Base-by-base conservation (phyloP, 2,329 filamentous ascomycete genomes). In the Hypoxylon rubiginosum region DNA sequence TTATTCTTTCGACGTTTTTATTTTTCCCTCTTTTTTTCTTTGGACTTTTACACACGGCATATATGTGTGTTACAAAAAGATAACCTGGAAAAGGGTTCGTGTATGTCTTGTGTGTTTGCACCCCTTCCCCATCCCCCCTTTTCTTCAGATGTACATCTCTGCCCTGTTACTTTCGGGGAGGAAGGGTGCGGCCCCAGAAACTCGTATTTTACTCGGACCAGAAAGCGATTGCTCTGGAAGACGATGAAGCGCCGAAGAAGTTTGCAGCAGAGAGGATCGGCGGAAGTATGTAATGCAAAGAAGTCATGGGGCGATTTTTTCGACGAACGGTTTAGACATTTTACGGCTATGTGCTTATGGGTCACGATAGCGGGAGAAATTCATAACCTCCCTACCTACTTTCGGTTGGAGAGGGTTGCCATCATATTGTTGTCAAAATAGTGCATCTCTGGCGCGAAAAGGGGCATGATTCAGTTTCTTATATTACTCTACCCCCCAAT, bases 321-420 rank as follows among this genome's bases (percentile, higher is more conserved):
- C 41, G 55, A 62, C 36, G 61, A 59, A 69, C 56, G 66, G 65
- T 70, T 39, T 57, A 59, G 52, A 30, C 15, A 13, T 68, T 69
- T 58, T 63, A 69, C 53, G 67, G 63, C 69, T 67, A 73, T 71
- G 71, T 68, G 70, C 68, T 73, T 71, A 73, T 68, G 71, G 71
- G 60, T 71, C 63, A 72, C 62, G 72, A 72, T 63, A 70, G 65
- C 67, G 67, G 66, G 64, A 67, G 66, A 69, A 63, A 45, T 66
- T 67, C 59, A 66, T 63, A 66, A 6, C 39, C 39, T 21, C 39
- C 50, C 60, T 61, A 53, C 55, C 9, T 26, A n/a, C 45, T 67
- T 64, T 19, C 10, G 52, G 55, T 66, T 58, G 65, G 67, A 68
- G 64, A 70, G 52, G 55, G 63, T 65, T 57, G 63, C 43, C 61